phyloP scores from a whole-genome alignment of 352 stramenopile species.

The Phytophthora pini region DNA sequence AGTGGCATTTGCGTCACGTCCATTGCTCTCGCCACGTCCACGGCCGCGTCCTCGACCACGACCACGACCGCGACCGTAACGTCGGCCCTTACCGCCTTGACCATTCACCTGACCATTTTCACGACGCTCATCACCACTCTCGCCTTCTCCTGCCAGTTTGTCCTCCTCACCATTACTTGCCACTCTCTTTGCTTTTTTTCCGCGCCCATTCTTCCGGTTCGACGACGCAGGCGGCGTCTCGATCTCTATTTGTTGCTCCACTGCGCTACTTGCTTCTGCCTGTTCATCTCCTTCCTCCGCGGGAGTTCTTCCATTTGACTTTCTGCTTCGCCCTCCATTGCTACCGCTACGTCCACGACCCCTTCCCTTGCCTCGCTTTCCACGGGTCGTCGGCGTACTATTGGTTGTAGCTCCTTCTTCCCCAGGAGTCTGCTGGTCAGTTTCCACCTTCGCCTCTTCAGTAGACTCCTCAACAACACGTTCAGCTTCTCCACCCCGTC shows the following conservation, averaged over 20 bases:
- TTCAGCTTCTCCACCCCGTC: constrained; percentile 14
- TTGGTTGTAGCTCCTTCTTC: constrained; percentile 9
- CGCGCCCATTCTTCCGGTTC: constrained; percentile 30
- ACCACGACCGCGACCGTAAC: constrained; percentile 39
- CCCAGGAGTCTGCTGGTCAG: constrained; percentile 16
- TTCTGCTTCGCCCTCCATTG: constrained; percentile 35
- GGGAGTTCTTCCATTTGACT: constrained; percentile 21
- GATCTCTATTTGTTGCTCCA: constrained; percentile 28
- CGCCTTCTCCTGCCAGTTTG: constrained; percentile 14
- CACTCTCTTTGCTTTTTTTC: constrained; percentile 29
- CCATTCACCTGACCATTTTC: constrained; percentile 30
- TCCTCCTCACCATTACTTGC: constrained; percentile 27
- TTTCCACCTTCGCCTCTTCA: constrained; percentile 12
- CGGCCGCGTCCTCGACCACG: constrained; percentile 39
- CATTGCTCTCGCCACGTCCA: constrained; percentile 21
- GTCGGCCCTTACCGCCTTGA: constrained; percentile 27
- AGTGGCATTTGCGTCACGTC: constrained; percentile 15
- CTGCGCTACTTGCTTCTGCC: constrained; percentile 20
- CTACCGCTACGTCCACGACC: constrained; percentile 39
- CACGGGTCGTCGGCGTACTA: constrained; percentile 25
- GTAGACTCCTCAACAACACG: constrained; percentile 5
- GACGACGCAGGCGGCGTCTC: constrained; percentile 6
- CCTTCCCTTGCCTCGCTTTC: constrained; percentile 48
- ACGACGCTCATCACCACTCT: constrained; percentile 11
- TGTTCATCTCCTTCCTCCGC: constrained; percentile 24